Evolutionary conservation across 2,329 filamentous ascomycete genomes (phyloP).

Genomic region (Nectriaceae sp.): DNA sequence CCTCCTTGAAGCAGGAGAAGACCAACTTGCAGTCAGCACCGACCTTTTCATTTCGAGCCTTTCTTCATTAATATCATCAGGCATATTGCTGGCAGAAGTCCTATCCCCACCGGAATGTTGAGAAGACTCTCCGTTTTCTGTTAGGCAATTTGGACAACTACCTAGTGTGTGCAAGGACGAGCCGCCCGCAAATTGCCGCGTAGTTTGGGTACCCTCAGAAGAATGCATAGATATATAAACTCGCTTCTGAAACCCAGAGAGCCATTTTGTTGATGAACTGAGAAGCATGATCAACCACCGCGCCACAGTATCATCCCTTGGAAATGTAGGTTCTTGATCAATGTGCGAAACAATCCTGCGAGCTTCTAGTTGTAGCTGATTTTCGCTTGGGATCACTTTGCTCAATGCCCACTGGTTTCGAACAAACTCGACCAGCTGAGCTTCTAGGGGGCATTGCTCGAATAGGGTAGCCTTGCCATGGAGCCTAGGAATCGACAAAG

Average conservation of each 20-base stretch:
- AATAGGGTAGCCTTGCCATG: conserved; percentile 31
- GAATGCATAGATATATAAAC: too few relatives aligned
- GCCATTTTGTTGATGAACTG: conserved; percentile 11
- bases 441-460: conserved; percentile 30
- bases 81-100: background rate
- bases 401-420: background rate
- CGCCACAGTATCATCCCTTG: conserved; percentile 14
- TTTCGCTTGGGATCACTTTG: conserved; percentile 2
- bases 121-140: too few relatives aligned
- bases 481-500: conserved; percentile 22
- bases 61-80: too few relatives aligned
- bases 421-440: conserved; percentile 16
- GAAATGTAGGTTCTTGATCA: conserved; percentile 1
- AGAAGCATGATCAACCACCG: conserved; percentile 10
- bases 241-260: conserved; percentile 7
- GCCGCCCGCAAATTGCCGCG: too few relatives aligned
- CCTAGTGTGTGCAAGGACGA: too few relatives aligned
- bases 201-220: too few relatives aligned
- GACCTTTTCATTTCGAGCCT: too few relatives aligned
- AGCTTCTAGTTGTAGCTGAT: conserved; percentile 19
- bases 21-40: too few relatives aligned
- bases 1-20: too few relatives aligned
- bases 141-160: too few relatives aligned
- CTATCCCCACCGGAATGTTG: background rate
- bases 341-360: conserved; percentile 14